Evolutionary conservation across 495 filamentous ascomycete genomes (phyloP).

Genomic region (Rhypophila decipiens): DNA sequence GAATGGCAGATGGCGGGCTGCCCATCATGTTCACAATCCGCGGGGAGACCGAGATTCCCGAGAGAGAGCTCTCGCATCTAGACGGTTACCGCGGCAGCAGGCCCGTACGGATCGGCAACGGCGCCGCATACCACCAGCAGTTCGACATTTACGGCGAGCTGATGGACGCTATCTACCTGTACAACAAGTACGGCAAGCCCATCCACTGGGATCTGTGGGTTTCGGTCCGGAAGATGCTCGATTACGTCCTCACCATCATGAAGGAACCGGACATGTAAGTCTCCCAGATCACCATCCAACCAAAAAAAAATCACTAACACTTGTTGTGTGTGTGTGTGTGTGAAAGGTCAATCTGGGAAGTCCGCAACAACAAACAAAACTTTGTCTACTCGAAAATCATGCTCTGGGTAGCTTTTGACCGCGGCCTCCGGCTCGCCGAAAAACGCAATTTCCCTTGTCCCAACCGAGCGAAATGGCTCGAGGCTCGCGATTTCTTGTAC

Average conservation of each 20-base stretch:
- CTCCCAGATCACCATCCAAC: too few relatives aligned
- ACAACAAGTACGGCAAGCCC: constrained; percentile 72
- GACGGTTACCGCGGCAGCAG: constrained; percentile 61
- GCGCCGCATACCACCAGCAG: constrained; percentile 65
- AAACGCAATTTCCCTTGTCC: constrained; percentile 66
- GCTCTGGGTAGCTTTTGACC: constrained; percentile 71
- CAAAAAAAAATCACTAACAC: too few relatives aligned
- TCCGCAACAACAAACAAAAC: constrained; percentile 63
- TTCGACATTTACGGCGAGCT: constrained; percentile 73
- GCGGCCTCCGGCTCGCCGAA: constrained; percentile 61
- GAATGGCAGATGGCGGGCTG: constrained; percentile 44
- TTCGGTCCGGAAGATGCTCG: constrained; percentile 24
- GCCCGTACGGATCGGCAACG: constrained; percentile 70
- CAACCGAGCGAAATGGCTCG: constrained; percentile 55
- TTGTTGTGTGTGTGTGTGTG: too few relatives aligned
- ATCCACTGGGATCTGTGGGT: constrained; percentile 64
- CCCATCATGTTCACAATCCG: constrained; percentile 75
- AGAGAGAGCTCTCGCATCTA: constrained; percentile 57
- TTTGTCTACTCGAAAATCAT: constrained; percentile 71
- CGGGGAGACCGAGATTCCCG: constrained; percentile 65
- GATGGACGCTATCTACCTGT: constrained; percentile 68
- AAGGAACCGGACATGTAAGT: constrained; percentile 63
- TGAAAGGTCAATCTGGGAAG: constrained; percentile 75
- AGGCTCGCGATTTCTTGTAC: constrained; percentile 55
- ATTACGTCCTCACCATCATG: constrained; percentile 50